Conservation (phyloP, 176 grass and related monocot species). For the Triticum dicoccoides region DNA sequence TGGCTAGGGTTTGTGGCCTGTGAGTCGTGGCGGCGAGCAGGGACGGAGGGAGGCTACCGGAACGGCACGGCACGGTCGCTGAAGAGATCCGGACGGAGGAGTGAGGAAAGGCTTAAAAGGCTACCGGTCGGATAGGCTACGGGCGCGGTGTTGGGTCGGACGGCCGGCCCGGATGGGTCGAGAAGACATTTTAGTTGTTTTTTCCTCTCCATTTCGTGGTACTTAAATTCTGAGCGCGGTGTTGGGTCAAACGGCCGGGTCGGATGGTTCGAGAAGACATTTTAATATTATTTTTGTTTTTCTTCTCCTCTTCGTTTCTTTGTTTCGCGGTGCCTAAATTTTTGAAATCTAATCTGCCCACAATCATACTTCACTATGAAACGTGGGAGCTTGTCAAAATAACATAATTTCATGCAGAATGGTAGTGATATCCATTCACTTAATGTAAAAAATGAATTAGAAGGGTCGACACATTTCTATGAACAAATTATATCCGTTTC, state of each 20-base stretch:
- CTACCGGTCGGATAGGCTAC: neutral
- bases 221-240: too few relatives aligned
- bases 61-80: neutral
- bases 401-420: too few relatives aligned
- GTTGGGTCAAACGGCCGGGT: neutral
- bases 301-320: too few relatives aligned
- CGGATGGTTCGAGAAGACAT: neutral
- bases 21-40: neutral
- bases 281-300: neutral
- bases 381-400: too few relatives aligned
- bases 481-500: too few relatives aligned
- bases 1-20: conserved; percentile 6
- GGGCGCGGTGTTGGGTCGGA: neutral
- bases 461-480: too few relatives aligned
- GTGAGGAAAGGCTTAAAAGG: neutral
- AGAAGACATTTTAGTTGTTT: neutral
- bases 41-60: neutral
- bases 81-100: neutral
- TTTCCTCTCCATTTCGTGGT: too few relatives aligned
- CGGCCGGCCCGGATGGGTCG: neutral
- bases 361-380: too few relatives aligned
- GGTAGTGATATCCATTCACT: too few relatives aligned
- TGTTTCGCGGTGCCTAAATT: too few relatives aligned
- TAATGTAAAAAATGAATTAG: too few relatives aligned
- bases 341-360: too few relatives aligned